Evolutionary conservation across 1,284 basidiomycete species (phyloP), one percentile per base, ranked within the genome.

Genomic region (Mycena citricolor): DNA sequence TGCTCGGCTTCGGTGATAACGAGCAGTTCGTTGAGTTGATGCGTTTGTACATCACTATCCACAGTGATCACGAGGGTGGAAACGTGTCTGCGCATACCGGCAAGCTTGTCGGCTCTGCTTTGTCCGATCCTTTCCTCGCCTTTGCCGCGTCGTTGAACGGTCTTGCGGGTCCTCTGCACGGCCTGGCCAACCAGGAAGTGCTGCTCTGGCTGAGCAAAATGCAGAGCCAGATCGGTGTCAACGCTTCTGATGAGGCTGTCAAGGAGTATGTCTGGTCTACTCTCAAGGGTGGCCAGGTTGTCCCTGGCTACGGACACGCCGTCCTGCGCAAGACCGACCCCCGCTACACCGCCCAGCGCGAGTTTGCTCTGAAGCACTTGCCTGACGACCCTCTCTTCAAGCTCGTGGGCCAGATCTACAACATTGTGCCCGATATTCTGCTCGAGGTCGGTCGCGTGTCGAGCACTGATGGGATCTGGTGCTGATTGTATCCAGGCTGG

Each of bases 11-110:
- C 64, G 92, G 90, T 47, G 87, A 93, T 55, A 90, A 93, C 59
- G 69, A 79, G 49, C 86, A 81, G 44, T 97, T 99, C 57, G 89
- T 95, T 54, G 95, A 99, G 71, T 82, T 97, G 54, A 83, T 98
- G 69, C 83, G 95, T 59, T 81, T 98, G 50, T 99, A 98, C 79
- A 86, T 98, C 69, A 95, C 94, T 61, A 95, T 99, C 62, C 95
- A 99, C 81, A 90, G 90, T 63, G 94, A 98, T 68, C 94, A 98
- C 72, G 94, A 98, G 71, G 95, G 95, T 66, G 95, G 95, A 42
- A 98, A 98, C 63, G 95, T 99, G 54, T 98, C 95, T 46, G 90
- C 91, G n/a, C 91, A 94, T 74, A 90, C 90, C 43, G 90, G 90
- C 55, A 93, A 98, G 76, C 79, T 99, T 39, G 95, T 98, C 63